Evolutionary conservation across 768 basidiomycete species (phyloP), one percentile per base, ranked within the genome.

Genomic region (Tulasnella sp.): DNA sequence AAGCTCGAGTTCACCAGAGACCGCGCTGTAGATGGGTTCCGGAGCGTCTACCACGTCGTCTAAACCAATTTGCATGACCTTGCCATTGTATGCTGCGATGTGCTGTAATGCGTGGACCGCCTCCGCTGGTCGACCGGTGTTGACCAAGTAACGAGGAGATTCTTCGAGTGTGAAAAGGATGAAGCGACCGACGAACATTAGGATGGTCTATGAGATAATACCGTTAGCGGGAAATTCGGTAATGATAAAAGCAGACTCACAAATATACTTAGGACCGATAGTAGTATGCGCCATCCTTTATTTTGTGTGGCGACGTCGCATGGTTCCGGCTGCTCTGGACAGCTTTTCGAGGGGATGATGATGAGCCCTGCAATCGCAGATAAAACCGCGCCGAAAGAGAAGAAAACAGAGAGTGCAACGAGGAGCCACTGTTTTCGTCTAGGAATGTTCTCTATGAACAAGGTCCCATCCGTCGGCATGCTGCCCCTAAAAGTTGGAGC

Each of bases 401-500:
- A 98, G 83, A 98, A 98, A n/a, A 95, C 86, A 4, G 94, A 94
- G 29, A 97, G 85, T 0, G 90, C 90, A 0, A 94, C 96, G 69
- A 98, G 89, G 36, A 98, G 86, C 78, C 96, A 94, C 77, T 94
- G 89, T 75, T 95, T 94, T n/a, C 87, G 86, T 75, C 89, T 88
- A 2, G 96, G 96, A 83, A 98, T 88, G 76, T 97, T 94, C 77
- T 99, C 96, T 9, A 94, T 84, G 29, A 94, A 85, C 3, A 96
- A 86, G 0, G 94, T 98, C 6, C 95, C 95, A 76, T 98, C 96
- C 0, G 95, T 98, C 0, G 95, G 95, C 94, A 98, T 96, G 52
- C 93, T 90, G 44, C 95, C 90, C 92, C 95, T 69, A 42, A 32
- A 26, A 32, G 16, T 9, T 40, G 67, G 19, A 71, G 19, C 5